Evolutionary conservation across 2,329 filamentous ascomycete species (phyloP).

Genomic region (Claviceps cyperi): DNA sequence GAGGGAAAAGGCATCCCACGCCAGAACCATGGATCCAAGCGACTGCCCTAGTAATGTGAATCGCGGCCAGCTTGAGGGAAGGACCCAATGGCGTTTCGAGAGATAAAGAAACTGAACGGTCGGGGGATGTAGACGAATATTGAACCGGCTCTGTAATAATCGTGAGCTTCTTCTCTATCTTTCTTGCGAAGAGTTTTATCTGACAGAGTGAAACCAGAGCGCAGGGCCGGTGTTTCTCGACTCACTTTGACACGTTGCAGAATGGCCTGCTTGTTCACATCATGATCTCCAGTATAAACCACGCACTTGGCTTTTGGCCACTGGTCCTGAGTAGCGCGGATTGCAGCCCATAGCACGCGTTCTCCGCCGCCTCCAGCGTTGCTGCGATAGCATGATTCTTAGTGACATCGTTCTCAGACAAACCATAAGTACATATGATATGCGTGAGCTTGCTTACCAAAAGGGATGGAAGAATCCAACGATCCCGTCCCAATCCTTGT

Average conservation of each 20-base stretch:
- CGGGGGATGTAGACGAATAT: slow-evolving; percentile 74
- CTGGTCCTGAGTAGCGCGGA: slow-evolving; percentile 74
- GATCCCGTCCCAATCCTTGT: slow-evolving; percentile 61
- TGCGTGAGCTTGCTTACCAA: slow-evolving; percentile 43
- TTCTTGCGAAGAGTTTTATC: not conserved
- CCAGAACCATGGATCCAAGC: slow-evolving; percentile 71
- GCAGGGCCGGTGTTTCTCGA: not conserved
- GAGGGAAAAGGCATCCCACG: slow-evolving; percentile 84
- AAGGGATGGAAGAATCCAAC: slow-evolving; percentile 97
- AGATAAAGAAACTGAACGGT: slow-evolving; percentile 83
- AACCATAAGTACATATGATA: not conserved
- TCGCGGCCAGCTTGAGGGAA: slow-evolving; percentile 74
- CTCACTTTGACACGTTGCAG: slow-evolving; percentile 59
- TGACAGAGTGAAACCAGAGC: not conserved
- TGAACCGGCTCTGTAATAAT: slow-evolving; percentile 60
- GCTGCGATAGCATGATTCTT: slow-evolving; percentile 27
- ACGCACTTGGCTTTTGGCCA: slow-evolving; percentile 83
- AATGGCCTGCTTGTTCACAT: slow-evolving; percentile 67
- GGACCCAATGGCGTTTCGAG: slow-evolving; percentile 71
- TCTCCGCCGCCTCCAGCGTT: slow-evolving; percentile 95
- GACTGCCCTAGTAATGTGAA: slow-evolving; percentile 94
- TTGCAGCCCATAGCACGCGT: slow-evolving; percentile 89
- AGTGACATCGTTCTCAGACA: not conserved
- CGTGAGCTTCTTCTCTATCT: not conserved
- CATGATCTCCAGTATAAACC: slow-evolving; percentile 92